Percentiles rank a stretch among this genome's conserved stretches.
phyloP scores from a whole-genome alignment of 805 yeast species.

The Starmerella bombicola region DNA sequence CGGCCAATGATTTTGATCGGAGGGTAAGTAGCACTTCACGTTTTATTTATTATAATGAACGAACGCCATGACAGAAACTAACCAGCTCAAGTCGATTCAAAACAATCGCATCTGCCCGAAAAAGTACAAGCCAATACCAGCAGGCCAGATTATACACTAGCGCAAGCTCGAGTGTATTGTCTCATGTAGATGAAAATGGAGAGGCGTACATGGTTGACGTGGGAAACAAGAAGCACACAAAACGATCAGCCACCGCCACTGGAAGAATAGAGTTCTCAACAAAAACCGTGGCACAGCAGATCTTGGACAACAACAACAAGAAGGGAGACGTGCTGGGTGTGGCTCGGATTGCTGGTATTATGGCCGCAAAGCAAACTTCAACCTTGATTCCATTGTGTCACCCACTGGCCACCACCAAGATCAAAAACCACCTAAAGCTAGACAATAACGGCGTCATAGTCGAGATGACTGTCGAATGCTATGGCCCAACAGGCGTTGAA shows the following conservation, averaged over 20 bases:
- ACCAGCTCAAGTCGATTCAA: neutral
- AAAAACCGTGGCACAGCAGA: constrained; percentile 26
- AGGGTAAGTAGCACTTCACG: constrained; percentile 29
- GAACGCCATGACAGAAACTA: neutral
- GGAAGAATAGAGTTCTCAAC: constrained; percentile 36
- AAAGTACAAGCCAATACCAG: neutral
- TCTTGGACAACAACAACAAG: constrained; percentile 32
- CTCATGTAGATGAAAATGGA: constrained; percentile 35
- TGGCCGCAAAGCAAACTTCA: constrained; percentile 40
- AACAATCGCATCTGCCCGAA: neutral
- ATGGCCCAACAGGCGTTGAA: constrained; percentile 45
- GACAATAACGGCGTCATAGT: constrained; percentile 26
- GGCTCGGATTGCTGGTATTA: constrained; percentile 40
- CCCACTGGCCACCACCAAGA: constrained; percentile 35
- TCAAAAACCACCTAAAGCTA: constrained; percentile 29
- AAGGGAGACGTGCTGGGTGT: constrained; percentile 43
- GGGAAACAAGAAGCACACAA: constrained; percentile 32
- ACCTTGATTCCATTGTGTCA: constrained; percentile 42
- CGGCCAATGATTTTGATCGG: constrained; percentile 48
- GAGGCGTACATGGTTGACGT: constrained; percentile 41
- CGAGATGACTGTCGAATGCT: constrained; percentile 34
- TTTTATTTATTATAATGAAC: neutral
- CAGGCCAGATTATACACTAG: constrained; percentile 3
- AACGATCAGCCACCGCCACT: constrained; percentile 34
- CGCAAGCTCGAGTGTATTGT: constrained; percentile 17